Evolutionary conservation across 2,329 filamentous ascomycete species (phyloP).

Genomic region (Fusarium aywerte): DNA sequence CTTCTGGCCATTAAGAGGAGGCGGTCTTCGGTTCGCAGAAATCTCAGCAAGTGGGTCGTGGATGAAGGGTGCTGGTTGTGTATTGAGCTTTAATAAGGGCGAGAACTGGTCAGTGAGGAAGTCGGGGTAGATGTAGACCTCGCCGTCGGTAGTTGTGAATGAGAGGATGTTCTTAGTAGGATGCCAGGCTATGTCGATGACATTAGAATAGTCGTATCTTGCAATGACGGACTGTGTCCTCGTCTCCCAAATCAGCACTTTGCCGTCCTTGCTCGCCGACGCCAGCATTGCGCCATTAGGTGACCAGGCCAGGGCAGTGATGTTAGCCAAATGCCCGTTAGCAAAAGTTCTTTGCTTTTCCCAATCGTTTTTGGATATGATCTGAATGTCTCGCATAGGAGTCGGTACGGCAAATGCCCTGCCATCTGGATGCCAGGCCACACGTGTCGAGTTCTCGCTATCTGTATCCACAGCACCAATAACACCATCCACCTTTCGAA

Average conservation of each 20-base stretch:
- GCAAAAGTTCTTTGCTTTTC: conserved; percentile 83
- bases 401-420: conserved; percentile 89
- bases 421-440: conserved; percentile 94
- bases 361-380: conserved; percentile 91
- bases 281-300: conserved; percentile 91
- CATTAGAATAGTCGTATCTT: conserved; percentile 81
- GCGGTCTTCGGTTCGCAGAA: conserved; percentile 70
- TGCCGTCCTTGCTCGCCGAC: conserved; percentile 73
- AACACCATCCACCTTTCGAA: conserved; percentile 86
- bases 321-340: conserved; percentile 82
- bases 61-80: conserved; percentile 85
- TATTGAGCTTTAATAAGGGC: conserved; percentile 65
- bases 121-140: conserved; percentile 88
- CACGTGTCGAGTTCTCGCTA: conserved; percentile 74
- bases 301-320: conserved; percentile 92
- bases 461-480: conserved; percentile 83
- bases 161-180: conserved; percentile 87
- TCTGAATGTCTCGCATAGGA: conserved; percentile 81
- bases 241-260: conserved; percentile 86
- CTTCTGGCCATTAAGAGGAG: conserved; percentile 65
- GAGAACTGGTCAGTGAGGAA: conserved; percentile 70
- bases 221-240: conserved; percentile 85
- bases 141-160: conserved; percentile 91
- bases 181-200: conserved; percentile 91
- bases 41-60: conserved; percentile 80